Evolutionary conservation across 2,329 filamentous ascomycete species (phyloP), one percentile per base, ranked within the genome.

Genomic region (Aureobasidium vineae): DNA sequence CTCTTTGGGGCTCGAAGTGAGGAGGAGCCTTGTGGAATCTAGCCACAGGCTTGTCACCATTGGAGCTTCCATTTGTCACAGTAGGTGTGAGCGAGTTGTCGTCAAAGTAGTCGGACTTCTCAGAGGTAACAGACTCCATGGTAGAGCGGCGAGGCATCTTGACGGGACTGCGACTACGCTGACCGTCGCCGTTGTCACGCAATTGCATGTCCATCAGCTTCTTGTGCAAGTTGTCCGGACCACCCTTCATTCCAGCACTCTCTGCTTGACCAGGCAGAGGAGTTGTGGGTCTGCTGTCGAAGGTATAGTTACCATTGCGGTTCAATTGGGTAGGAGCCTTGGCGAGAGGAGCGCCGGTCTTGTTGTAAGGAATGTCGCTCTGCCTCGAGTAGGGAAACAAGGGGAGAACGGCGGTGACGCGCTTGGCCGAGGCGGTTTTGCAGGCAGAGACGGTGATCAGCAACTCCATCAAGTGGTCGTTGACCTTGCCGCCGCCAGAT

Each of bases 361-460:
- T 98, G 82, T 97, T 96, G 82, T 98, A 99, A 21, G 95, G 95
- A 68, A 97, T 88, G 76, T 99, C 95, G 71, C 92, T 94, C 78
- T 99, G 95, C 73, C 95, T 86, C 68, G 92, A 97, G 82, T 99
- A 99, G 1, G 95, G 95, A 79, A 99, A 99, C 65, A 98, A 85
- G 45, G 95, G 95, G 56, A 97, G 87, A 54, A 99, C 92, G 64
- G 92, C 95, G 49, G 94, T 98, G 73, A 99, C 92, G 73, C 92
- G 86, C 77, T 90, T 92, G 36, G 95, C 95, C 47, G 93, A 97
- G 72, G 92, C 92, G 15, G 90, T 89, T 80, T 97, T 96, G 86
- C 95, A 98, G 69, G 95, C 95, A n/a, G 92, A 96, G 73, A 98
- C 94, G 81, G 95, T 97, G 80, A 98, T 97, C 78, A 96, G 90